Percentiles rank a stretch among this genome's conserved stretches.
Evolutionary conservation across 1,284 basidiomycete species (phyloP).

Genomic region (Apiotrichum akiyoshidainum): DNA sequence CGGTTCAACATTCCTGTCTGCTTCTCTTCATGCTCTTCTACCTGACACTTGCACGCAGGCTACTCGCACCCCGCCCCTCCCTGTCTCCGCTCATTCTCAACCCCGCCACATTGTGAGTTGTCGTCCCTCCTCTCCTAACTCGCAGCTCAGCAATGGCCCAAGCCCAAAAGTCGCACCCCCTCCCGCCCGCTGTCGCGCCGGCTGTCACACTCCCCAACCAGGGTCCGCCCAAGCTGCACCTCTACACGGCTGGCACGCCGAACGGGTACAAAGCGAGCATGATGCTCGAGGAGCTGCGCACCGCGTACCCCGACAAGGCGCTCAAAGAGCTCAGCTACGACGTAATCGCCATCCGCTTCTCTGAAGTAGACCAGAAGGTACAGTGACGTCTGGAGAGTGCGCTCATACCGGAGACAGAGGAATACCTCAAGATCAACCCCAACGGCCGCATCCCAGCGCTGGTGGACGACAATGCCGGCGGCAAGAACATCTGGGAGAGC

Average conservation of each 20-base stretch:
- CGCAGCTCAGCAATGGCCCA: neutral
- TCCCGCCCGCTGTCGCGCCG: neutral
- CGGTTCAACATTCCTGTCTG: too few relatives aligned
- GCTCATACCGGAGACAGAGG: conserved; percentile 49
- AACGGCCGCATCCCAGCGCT: conserved; percentile 63
- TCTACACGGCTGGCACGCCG: conserved; percentile 66
- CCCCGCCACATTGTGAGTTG: neutral
- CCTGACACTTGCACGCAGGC: neutral
- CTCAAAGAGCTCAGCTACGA: conserved; percentile 58
- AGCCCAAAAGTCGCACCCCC: neutral
- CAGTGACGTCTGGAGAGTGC: neutral
- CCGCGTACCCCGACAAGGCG: conserved; percentile 52
- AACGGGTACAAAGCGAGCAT: conserved; percentile 61
- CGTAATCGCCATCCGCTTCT: conserved; percentile 44
- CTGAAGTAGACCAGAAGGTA: conserved; percentile 53
- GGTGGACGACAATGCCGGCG: conserved; percentile 43
- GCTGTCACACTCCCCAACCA: neutral
- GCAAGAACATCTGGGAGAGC: conserved; percentile 64
- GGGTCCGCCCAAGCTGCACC: conserved; percentile 51
- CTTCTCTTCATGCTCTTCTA: conserved; percentile 2
- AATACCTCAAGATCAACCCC: conserved; percentile 64
- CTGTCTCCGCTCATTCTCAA: neutral
- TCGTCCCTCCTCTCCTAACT: too few relatives aligned
- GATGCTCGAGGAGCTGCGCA: conserved; percentile 66
- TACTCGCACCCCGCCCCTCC: neutral